Conservation (phyloP, 371 early-diverging fungal genomes). For the Mucor racemosus region DNA sequence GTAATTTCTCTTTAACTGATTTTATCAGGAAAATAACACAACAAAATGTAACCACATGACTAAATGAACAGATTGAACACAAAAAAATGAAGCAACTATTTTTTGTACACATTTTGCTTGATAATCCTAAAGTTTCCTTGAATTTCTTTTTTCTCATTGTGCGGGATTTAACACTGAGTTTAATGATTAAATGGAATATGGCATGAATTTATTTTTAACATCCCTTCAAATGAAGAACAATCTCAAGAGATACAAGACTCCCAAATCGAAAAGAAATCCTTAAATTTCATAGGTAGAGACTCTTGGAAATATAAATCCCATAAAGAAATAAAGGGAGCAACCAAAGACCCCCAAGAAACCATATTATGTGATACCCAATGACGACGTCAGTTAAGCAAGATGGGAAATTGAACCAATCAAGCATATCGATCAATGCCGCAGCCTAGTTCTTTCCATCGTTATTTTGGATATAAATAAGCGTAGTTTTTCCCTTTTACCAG, state of each 20-base stretch:
- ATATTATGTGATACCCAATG: conserved; percentile 18
- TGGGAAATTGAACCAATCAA: conserved; percentile 13
- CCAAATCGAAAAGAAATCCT: not conserved
- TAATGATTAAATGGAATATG: not conserved
- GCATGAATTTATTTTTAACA: not conserved
- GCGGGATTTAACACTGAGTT: conserved; percentile 4
- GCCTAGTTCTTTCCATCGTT: conserved; percentile 5
- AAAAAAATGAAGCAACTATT: not conserved
- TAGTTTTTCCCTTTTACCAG: not conserved
- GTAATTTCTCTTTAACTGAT: not conserved
- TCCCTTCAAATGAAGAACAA: not conserved
- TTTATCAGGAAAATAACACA: not conserved
- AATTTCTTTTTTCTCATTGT: not conserved
- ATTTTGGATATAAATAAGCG: conserved; percentile 4
- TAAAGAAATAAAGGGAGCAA: not conserved
- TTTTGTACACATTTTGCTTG: not conserved
- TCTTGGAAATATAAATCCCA: conserved; percentile 11
- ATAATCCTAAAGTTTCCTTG: not conserved
- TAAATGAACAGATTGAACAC: not conserved
- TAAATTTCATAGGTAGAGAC: conserved; percentile 7
- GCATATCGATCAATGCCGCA: conserved; percentile 12
- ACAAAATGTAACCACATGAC: not conserved
- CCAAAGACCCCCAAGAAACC: not conserved
- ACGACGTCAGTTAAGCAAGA: conserved; percentile 16
- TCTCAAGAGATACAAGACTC: not conserved